phyloP scores from a whole-genome alignment of 1,284 basidiomycete genomes.

The Meripilus lineatus region DNA sequence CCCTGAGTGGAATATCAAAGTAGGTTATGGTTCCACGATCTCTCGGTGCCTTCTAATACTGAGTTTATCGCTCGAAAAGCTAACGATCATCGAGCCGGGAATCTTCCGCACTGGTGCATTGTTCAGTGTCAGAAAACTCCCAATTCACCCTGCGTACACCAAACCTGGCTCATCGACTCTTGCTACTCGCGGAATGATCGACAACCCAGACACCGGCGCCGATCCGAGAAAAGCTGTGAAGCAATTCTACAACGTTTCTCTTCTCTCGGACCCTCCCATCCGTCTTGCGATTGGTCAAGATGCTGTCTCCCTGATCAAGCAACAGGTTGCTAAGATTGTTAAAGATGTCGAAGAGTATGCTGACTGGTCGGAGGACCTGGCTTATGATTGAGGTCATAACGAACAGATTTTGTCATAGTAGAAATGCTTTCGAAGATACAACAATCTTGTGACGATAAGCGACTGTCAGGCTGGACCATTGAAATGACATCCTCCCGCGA shows the following conservation, averaged over 20 bases:
- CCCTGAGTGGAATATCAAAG: conserved; percentile 28
- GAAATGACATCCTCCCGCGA: no score
- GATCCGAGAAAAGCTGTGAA: conserved; percentile 4
- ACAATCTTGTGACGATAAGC: no score
- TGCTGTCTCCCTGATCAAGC: conserved; percentile 6
- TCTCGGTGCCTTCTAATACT: neutral
- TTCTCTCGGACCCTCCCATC: conserved; percentile 17
- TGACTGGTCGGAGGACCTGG: conserved; percentile 5
- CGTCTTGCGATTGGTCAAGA: conserved; percentile 21
- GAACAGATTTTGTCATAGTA: no score
- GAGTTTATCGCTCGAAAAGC: neutral
- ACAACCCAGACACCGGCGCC: neutral
- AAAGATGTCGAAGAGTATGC: conserved; percentile 12
- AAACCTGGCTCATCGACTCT: conserved; percentile 5
- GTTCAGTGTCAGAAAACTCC: neutral
- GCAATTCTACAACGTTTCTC: neutral
- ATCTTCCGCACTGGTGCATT: conserved; percentile 4
- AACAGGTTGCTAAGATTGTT: conserved; percentile 13
- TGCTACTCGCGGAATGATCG: neutral
- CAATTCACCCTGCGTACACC: conserved; percentile 8
- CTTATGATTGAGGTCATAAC: neutral
- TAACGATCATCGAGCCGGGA: conserved; percentile 6
- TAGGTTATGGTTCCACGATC: conserved; percentile 2
- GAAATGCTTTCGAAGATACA: no score
- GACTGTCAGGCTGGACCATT: no score